These are phyloP conservation scores for Bacterosira constricta DNA, from an alignment of 108 stramenopile genomes.

Conservation along the genomic window DNA sequence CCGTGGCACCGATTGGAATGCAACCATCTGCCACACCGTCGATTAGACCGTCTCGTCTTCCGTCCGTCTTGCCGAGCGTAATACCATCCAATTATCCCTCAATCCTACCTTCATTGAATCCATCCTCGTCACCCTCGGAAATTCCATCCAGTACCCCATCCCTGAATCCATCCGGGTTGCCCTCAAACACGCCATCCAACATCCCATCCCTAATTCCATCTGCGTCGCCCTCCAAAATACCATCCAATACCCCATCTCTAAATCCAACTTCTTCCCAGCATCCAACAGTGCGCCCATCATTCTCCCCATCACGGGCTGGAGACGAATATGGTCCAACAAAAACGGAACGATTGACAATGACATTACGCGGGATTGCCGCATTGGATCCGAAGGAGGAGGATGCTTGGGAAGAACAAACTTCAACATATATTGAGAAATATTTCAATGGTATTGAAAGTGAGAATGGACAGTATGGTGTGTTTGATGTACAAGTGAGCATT, in stretches of 20 bases:
- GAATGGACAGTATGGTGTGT: background rate
- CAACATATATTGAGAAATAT: constrained; percentile 2
- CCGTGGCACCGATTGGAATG: background rate
- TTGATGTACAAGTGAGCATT: constrained; percentile 2
- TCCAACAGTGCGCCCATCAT: background rate
- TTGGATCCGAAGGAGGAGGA: background rate
- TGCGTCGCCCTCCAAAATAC: background rate
- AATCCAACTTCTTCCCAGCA: background rate
- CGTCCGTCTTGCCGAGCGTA: background rate
- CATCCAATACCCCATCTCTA: background rate
- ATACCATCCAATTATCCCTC: background rate
- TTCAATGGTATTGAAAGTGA: background rate
- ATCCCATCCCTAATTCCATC: background rate
- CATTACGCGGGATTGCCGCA: background rate
- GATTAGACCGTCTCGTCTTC: background rate
- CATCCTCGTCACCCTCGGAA: background rate
- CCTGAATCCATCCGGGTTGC: background rate
- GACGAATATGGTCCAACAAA: background rate
- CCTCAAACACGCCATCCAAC: background rate
- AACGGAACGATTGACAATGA: constrained; percentile 1
- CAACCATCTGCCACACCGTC: background rate
- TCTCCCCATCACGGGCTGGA: background rate
- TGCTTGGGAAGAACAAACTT: background rate
- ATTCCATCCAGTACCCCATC: background rate
- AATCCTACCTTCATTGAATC: background rate